Evolutionary conservation across 1,284 basidiomycete species (phyloP), one percentile per base, ranked within the genome.

Genomic region (Sporisorium reilianum): DNA sequence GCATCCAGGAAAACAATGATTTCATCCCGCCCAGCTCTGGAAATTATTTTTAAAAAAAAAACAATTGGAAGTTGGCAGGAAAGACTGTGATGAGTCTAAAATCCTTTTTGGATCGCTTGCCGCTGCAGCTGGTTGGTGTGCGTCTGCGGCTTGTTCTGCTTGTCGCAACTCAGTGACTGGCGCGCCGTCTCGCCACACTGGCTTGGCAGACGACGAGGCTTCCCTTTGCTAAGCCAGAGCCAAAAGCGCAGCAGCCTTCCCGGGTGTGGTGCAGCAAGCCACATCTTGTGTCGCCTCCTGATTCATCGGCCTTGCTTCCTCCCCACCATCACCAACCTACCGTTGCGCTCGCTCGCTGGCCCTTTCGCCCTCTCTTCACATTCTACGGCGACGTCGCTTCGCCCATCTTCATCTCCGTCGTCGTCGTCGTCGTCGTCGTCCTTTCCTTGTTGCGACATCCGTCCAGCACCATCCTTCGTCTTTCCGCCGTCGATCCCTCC

Each of bases 351-450:
- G 9, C 41, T 46, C 50, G 2, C 23, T 40, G 22, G n/a, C 14
- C 20, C 34, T 45, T 28, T 7, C 34, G 28, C 42, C 38, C 25
- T n/a, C 23, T 16, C 30, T 32, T 7, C 22, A 16, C 14, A 50
- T 16, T 32, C n/a, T 25, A 59, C 32, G 22, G 67, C 67, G 62
- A 70, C 62, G 57, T 54, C 42, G 62, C 46, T 70, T 64, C 62
- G 67, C 67, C 64, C 12, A 20, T 34, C 48, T 44, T 22, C 26
- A 26, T 20, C 23, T 23, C 23, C 40, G 25, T 12, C 32, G 20
- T 30, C 30, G 56, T 70, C 67, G 49, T 64, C 61, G n/a, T n/a
- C n/a, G n/a, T n/a, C n/a, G n/a, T n/a, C n/a, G n/a, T n/a, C 26
- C 30, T 38, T 10, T 30, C 38, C 34, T 30, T 44, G 55, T 41